phyloP scores from a whole-genome alignment of 2,329 filamentous ascomycete species.

The Botrytis elliptica region DNA sequence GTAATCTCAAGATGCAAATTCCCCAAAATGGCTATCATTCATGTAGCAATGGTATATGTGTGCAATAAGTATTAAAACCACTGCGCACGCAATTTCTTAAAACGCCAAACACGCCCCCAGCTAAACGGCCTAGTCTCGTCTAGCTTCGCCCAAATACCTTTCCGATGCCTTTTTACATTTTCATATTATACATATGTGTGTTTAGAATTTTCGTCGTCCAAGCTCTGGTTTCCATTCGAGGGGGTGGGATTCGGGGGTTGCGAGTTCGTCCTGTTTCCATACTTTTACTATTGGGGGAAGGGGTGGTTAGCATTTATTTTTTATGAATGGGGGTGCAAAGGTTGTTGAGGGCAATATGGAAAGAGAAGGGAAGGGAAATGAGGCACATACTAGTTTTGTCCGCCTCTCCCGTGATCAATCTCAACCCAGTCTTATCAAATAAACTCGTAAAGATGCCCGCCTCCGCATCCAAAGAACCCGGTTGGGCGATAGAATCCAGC shows the following conservation, averaged over 20 bases:
- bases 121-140: background rate
- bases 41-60: background rate
- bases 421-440: constrained; percentile 84
- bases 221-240: constrained; percentile 87
- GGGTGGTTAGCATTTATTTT: constrained; percentile 33
- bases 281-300: constrained; percentile 66
- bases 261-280: constrained; percentile 91
- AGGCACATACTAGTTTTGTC: constrained; percentile 78
- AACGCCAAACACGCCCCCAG: constrained; percentile 3
- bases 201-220: constrained; percentile 70
- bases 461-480: constrained; percentile 90
- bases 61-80: background rate
- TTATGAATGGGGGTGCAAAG: background rate
- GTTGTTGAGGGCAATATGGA: background rate
- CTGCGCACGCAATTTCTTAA: background rate
- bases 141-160: background rate
- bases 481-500: constrained; percentile 88
- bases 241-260: constrained; percentile 87
- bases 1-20: background rate
- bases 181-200: constrained; percentile 17
- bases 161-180: background rate
- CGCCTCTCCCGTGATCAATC: constrained; percentile 90
- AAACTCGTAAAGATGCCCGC: constrained; percentile 92
- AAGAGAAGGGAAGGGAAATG: background rate
- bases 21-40: background rate